Evolutionary conservation across 495 filamentous ascomycete genomes (phyloP), one percentile per base, ranked within the genome.

Genomic region (Pyrenula massariospora): DNA sequence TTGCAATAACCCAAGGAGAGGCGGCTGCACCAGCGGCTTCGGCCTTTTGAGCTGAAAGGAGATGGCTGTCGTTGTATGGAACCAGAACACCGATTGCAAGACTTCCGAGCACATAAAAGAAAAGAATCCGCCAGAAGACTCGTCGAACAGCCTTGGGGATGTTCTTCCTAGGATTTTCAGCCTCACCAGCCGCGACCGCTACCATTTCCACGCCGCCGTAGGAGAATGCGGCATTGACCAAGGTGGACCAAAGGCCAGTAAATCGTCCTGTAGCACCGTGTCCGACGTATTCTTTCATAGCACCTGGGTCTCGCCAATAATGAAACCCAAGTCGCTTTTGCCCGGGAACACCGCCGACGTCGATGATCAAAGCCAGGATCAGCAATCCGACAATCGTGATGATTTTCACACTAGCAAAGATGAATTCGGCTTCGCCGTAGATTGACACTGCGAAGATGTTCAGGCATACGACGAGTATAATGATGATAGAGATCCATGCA

Each of bases 81-180:
- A 79, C 74, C 42, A 79, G 72, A 2, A 84, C 73, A 54, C 81
- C 81, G 60, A 84, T 82, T 1, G 75, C 76, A 36, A 84, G 69
- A 2, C 75, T 74, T 10, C 70, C 77, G n/a, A 82, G 63, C 47
- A 78, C 66, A 70, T 94, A 95, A 75, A 96, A 94, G 72, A 95
- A 79, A 54, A 86, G 66, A 64, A 96, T 88, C 15, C 90, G 86
- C 76, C 87, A 91, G 69, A 95, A 92, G 56, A 89, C 88, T 55
- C 88, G 81, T 49, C 84, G 84, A 10, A 84, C 84, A 2, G 90
- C 91, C 57, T 78, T 77, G 53, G 89, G 89, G 56, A 95, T 82
- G 53, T 87, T 85, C 62, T 81, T 83, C 25, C 84, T 75, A 1
- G 90, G 91, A 58, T 88, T 88, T 22, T 78, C 79, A 57, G 88